Base-by-base conservation (phyloP, 2,329 filamentous ascomycete species). In the Chrysosporium queenslandicum region DNA sequence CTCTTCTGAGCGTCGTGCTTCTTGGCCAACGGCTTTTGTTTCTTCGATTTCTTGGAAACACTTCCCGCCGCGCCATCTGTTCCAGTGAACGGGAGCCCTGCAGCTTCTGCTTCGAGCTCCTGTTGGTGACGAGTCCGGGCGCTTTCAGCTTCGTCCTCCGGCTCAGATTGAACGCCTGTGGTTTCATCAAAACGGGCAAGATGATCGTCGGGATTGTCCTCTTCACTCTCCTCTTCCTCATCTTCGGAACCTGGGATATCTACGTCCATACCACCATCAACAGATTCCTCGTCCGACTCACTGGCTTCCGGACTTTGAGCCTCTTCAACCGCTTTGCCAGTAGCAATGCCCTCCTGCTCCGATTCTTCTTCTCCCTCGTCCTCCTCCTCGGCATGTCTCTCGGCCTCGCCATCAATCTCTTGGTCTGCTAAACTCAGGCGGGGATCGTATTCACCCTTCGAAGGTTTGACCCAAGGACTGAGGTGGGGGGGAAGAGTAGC, bases 381-480 rank as follows among this genome's bases (percentile, higher is more conserved):
- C 40, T 77, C 76, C 50, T 72, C 73, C 6, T 84, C 83, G 49
- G 80, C 83, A 42, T 79, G 81, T 50, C 81, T 79, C 50, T 94
- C 78, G 8, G 86, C 88, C 71, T 96, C 90, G 12, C 81, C 86
- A 66, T 92, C 89, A 18, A 83, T 81, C 70, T 96, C 86, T 69
- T 96, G 91, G 56, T 91, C 88, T 55, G 85, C 88, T 52, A 97
- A 76, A 32, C 87, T 81, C 55, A 87, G 76, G 16, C 86, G 92
- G 41, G 92, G 92, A 67, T 98, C 92, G 67, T 98, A 98, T 61
- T 85, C 85, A 53, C 90, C 90, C 65, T 85, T 85, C 55, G 83
- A 85, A 56, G 81, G 78, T 77, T 90, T 91, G 58, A 97, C 89
- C 77, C 94, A 98, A 23, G 92, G 92, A 68, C 90, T 97, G 61